Conservation (phyloP, 371 early-diverging fungal genomes). For the Caulochytrium protostelioides region DNA sequence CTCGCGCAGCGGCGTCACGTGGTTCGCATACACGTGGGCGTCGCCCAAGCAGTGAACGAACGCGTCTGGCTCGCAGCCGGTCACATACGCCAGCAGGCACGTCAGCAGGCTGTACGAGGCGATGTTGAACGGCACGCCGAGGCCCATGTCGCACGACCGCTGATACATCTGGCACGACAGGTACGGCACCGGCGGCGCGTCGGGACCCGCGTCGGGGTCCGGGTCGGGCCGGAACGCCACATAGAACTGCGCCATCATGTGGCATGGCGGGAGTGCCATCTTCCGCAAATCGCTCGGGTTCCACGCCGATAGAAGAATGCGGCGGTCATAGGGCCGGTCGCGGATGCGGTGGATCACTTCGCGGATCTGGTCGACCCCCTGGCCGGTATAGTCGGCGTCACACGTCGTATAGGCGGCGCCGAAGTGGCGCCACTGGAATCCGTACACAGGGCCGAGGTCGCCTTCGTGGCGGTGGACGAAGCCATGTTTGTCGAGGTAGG, state of each 20-base stretch:
- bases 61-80: constrained; percentile 65
- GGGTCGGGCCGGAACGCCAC: constrained; percentile 68
- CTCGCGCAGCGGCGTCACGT: constrained; percentile 66
- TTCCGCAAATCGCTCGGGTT: constrained; percentile 67
- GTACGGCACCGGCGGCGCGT: constrained; percentile 3
- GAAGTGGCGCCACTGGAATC: constrained; percentile 99
- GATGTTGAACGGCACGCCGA: constrained; percentile 99
- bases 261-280: constrained; percentile 95
- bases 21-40: constrained; percentile 90
- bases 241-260: constrained; percentile 53
- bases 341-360: constrained; percentile 68
- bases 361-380: constrained; percentile 89
- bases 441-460: constrained; percentile 97
- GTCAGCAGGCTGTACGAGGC: constrained; percentile 93
- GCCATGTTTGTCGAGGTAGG: constrained; percentile 70
- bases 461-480: constrained; percentile 61
- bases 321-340: constrained; percentile 63
- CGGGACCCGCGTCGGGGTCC: constrained; percentile 16
- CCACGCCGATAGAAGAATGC: constrained; percentile 96
- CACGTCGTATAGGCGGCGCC: constrained; percentile 83
- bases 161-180: constrained; percentile 95
- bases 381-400: constrained; percentile 71
- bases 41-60: constrained; percentile 95
- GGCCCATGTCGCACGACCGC: constrained; percentile 94
- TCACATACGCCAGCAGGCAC: constrained; percentile 80